Evolutionary conservation across 2,329 filamentous ascomycete species (phyloP), one percentile per base, ranked within the genome.

Genomic region (Colletotrichum lentis): DNA sequence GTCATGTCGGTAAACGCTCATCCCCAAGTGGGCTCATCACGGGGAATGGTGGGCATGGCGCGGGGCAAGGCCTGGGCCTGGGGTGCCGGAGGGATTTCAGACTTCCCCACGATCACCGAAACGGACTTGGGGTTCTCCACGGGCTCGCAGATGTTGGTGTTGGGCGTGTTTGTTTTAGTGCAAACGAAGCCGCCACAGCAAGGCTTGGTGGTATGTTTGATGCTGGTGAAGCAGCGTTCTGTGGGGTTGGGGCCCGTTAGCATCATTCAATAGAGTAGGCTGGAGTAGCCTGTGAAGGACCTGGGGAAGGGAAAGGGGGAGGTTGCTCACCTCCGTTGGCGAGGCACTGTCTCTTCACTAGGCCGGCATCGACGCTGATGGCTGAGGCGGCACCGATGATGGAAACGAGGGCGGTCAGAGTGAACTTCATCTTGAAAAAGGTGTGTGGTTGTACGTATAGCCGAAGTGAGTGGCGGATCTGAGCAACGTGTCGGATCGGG

Each of bases 111-210:
- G 11, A 46, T 22, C 24, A 35, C 41, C 16, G 22, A 37, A 0
- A 37, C n/a, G n/a, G n/a, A n/a, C 52, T 12, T 7, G 43, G 52
- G 43, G 50, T 50, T 62, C 11, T 39, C 37, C 27, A 39, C 60
- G 1, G 61, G 61, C 52, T 57, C 39, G 62, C 62, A 65, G 12
- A 61, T 22, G 24, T 65, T 61, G 8, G 35, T 39, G 49, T 62
- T 62, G 49, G 43, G 44, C 37, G 10, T 5, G 22, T 43, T 66
- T 41, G 58, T 55, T 66, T 1, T 10, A n/a, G n/a, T 43, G 59
- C 64, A 67, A 44, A 63, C 2, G n/a, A 67, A 58, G 35, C 52
- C 58, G 50, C 52, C 59, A 37, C 64, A 67, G 64, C 64, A 67
- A 12, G 62, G 62, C 62, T 55, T 61, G n/a, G 46, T 39, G 12